Evolutionary conservation across 2,329 filamentous ascomycete genomes (phyloP), one percentile per base, ranked within the genome.

Genomic region (Exophiala lecanii-corni): DNA sequence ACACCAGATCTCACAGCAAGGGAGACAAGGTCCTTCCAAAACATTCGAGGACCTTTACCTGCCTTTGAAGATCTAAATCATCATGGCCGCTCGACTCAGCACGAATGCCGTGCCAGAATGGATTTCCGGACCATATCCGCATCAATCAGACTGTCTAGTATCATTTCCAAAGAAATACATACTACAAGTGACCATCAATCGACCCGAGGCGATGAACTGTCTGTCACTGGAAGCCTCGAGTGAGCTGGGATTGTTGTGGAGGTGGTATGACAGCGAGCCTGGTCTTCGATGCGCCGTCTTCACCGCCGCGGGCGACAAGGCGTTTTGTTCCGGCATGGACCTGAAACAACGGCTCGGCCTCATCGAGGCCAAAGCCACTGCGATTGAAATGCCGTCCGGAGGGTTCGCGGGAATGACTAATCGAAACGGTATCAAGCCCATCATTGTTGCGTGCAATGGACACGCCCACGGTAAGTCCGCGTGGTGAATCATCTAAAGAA

Each of bases 261-360:
- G 18, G 28, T 39, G 36, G 36, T 39, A 39, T 16, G 36, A 39
- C 16, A 13, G 13, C 10, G 36, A 39, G 18, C 36, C 36, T 16
- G 23, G 28, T 15, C 36, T 39, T 26, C 9, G 23, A 9, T 66
- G 62, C 55, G 67, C 81, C 42, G 71, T 80, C n/a, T 61, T 81
- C 35, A 75, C 76, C 2, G 73, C 73, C 9, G 63, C 68, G 10
- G 74, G 76, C 49, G 12, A 39, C 4, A 45, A 36, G 36, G 68
- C 73, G 55, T 80, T 79, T 58, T 80, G 76, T 60, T 73, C 74
- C 0, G 77, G 77, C 36, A 74, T 75, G 59, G 76, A 79, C 63
- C 69, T 98, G 12, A 46, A 51, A 9, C 16, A 37, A 15, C 20
- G 34, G 13, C 18, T 37, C n/a, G 34, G 25, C 19, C 20, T 37